Conservation (phyloP, 768 basidiomycete genomes). For the Trametes coccinea region DNA sequence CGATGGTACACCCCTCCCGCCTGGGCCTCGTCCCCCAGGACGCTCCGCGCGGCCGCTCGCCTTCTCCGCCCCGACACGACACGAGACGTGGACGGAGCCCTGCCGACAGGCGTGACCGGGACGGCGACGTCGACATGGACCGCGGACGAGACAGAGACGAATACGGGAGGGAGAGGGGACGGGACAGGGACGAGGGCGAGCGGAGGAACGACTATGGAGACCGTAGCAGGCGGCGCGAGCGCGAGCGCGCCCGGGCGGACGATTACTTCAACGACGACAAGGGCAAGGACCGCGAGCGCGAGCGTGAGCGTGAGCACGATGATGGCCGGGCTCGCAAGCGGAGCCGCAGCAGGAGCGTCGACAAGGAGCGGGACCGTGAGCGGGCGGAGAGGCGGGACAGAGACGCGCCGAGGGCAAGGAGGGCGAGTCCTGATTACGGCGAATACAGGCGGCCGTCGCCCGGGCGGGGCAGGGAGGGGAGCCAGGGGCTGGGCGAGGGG, state of each 20-base stretch:
- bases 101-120: slow-evolving; percentile 19
- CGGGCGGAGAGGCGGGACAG: slow-evolving; percentile 29
- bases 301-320: slow-evolving; percentile 17
- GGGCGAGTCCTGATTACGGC: slow-evolving; percentile 39
- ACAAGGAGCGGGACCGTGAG: slow-evolving; percentile 29
- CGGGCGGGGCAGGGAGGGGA: slow-evolving; percentile 21
- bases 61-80: slow-evolving; percentile 37
- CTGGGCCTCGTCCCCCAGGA: slow-evolving; percentile 62
- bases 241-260: slow-evolving; percentile 34
- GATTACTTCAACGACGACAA: slow-evolving; percentile 35
- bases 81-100: slow-evolving; percentile 4
- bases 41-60: slow-evolving; percentile 41
- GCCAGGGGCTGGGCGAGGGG: slow-evolving; percentile 21
- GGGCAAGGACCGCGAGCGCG: neutral
- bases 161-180: slow-evolving; percentile 26
- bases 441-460: slow-evolving; percentile 37
- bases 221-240: slow-evolving; percentile 25
- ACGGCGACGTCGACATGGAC: slow-evolving; percentile 23
- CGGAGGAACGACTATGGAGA: slow-evolving; percentile 27
- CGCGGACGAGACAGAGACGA: slow-evolving; percentile 33
- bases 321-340: slow-evolving; percentile 19
- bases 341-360: slow-evolving; percentile 26
- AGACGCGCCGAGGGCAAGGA: slow-evolving; percentile 20
- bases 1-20: slow-evolving; percentile 73
- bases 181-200: slow-evolving; percentile 26